Percentiles rank a stretch among this genome's conserved stretches.
These are phyloP conservation scores for Secale cereale DNA, from an alignment of 176 grass and related monocot species.

Conservation along the genomic window DNA sequence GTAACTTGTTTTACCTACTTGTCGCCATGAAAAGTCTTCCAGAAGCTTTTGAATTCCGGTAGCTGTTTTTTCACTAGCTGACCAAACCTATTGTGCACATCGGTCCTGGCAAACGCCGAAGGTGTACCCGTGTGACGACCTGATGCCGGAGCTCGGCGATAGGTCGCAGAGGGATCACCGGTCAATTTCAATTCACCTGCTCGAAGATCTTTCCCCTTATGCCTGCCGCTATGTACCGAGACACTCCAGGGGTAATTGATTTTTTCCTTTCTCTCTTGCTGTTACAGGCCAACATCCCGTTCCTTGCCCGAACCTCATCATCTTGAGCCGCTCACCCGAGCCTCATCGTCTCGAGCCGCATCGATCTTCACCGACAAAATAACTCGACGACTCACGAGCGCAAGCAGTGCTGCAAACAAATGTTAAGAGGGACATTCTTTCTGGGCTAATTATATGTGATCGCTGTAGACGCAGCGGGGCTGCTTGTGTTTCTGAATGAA, in stretches of 20 bases:
- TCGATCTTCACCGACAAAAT: background rate
- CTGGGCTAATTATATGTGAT: background rate
- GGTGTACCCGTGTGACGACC: conserved; percentile 47
- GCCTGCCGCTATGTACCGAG: no score
- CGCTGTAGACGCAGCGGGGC: background rate
- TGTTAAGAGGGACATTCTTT: background rate
- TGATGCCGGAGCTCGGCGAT: conserved; percentile 40
- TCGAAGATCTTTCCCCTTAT: no score
- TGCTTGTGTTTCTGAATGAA: background rate
- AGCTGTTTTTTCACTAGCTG: background rate
- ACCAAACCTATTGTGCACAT: background rate
- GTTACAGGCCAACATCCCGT: background rate
- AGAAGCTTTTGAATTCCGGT: background rate
- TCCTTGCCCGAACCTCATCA: background rate
- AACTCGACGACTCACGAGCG: background rate
- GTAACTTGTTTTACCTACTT: background rate
- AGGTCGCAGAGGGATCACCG: background rate
- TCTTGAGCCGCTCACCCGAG: no score
- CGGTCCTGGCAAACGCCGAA: conserved; percentile 36
- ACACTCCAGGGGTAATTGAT: no score
- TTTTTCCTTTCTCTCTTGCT: background rate
- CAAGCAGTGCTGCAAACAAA: background rate
- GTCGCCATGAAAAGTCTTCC: background rate
- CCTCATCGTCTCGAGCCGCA: no score
- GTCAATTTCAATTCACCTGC: background rate